A percentile compares a stretch with the other conserved stretches of the same genome.
Evolutionary conservation across 768 basidiomycete genomes (phyloP).

Genomic region (Trichaptum fuscoviolaceum): DNA sequence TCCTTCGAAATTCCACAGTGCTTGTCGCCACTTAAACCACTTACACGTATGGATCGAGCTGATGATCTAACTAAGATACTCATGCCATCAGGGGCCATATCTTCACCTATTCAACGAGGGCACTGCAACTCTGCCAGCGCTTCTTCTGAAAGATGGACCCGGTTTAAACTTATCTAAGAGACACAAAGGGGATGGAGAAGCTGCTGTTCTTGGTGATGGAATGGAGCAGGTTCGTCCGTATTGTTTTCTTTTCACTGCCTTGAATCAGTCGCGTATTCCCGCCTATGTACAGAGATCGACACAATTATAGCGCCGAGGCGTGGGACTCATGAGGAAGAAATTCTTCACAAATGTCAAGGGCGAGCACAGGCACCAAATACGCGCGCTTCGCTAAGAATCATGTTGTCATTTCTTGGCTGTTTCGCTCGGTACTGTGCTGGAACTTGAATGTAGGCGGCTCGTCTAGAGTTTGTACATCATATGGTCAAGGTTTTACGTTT

Average conservation of each 20-base stretch:
- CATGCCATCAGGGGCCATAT: too few relatives aligned
- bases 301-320: conserved; percentile 24
- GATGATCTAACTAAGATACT: too few relatives aligned
- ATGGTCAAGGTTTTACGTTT: too few relatives aligned
- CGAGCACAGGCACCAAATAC: too few relatives aligned
- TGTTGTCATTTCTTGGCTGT: conserved; percentile 15
- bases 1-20: too few relatives aligned
- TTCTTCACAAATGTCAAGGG: conserved; percentile 21
- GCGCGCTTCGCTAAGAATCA: conserved; percentile 15
- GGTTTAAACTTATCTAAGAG: conserved; percentile 27
- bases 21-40: too few relatives aligned
- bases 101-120: conserved; percentile 30
- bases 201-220: conserved; percentile 24
- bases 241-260: too few relatives aligned
- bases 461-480: background rate
- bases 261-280: too few relatives aligned
- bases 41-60: too few relatives aligned
- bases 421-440: background rate
- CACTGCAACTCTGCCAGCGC: conserved; percentile 23
- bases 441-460: background rate
- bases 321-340: conserved; percentile 26
- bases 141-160: conserved; percentile 18
- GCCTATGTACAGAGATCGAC: conserved; percentile 20
- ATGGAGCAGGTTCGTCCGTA: conserved; percentile 19
- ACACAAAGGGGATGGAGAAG: conserved; percentile 23